These are phyloP conservation scores for Pseudopyrenochaeta lycopersici DNA, from an alignment of 2,329 filamentous ascomycete genomes.

Conservation along the genomic window DNA sequence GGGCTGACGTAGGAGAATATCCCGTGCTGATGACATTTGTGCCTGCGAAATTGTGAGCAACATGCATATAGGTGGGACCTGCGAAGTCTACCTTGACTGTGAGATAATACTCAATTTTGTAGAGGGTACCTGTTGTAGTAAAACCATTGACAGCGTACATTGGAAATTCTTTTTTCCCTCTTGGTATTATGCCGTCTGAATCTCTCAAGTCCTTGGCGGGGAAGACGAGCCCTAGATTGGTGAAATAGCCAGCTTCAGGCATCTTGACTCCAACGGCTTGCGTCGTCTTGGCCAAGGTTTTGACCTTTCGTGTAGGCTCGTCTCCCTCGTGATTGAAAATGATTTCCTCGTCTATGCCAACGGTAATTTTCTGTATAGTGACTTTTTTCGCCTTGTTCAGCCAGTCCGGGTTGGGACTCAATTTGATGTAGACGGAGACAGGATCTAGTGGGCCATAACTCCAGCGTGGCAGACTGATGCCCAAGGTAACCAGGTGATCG, in stretches of 20 bases:
- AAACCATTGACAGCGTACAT: conserved; percentile 89
- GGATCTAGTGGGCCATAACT: conserved; percentile 96
- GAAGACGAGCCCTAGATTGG: conserved; percentile 89
- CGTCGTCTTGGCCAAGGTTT: conserved; percentile 83
- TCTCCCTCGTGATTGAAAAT: conserved; percentile 99
- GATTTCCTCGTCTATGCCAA: conserved; percentile 95
- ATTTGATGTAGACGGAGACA: conserved; percentile 93
- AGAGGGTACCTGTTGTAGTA: conserved; percentile 90
- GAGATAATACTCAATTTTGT: conserved; percentile 98
- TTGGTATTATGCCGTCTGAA: conserved; percentile 83
- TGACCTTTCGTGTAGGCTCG: conserved; percentile 89
- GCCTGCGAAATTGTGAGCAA: conserved; percentile 66
- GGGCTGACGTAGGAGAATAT: conserved; percentile 87
- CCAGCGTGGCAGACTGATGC: conserved; percentile 92
- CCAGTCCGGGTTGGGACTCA: conserved; percentile 93
- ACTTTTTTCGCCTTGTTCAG: conserved; percentile 88
- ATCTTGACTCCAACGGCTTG: conserved; percentile 84
- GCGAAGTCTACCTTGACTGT: conserved; percentile 78
- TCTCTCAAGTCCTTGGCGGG: conserved; percentile 90
- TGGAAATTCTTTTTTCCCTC: conserved; percentile 87
- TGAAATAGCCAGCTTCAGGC: conserved; percentile 90
- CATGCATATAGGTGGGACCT: too few species aligned
- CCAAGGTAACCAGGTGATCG: conserved; percentile 90
- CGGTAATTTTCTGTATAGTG: conserved; percentile 91
- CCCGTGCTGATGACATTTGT: conserved; percentile 83